Conservation (phyloP, 768 basidiomycete genomes). For the Phlebiopsis flavidoalba region DNA sequence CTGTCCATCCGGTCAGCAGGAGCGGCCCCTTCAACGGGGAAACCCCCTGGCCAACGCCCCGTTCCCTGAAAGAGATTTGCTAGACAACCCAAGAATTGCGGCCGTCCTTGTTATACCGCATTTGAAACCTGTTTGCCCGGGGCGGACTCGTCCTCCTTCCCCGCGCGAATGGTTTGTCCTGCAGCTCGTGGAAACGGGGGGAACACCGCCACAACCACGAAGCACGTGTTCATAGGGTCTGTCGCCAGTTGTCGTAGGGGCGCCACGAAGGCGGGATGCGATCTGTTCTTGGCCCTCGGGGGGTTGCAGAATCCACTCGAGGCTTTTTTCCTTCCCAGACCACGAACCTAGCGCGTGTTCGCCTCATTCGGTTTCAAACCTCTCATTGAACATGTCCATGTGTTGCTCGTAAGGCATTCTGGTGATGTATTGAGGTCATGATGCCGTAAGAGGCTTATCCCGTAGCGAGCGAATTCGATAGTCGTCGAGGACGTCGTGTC, state of each 20-base stretch:
- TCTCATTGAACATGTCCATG: background rate
- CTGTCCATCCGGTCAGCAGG: too few relatives aligned
- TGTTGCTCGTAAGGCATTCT: background rate
- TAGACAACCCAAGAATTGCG: background rate
- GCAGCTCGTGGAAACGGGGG: background rate
- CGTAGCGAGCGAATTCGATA: constrained; percentile 10
- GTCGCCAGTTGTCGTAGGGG: background rate
- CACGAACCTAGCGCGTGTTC: background rate
- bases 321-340: background rate
- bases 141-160: background rate
- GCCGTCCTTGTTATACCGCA: background rate
- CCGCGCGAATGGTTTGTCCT: background rate
- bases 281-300: background rate
- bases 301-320: background rate
- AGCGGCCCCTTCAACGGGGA: background rate
- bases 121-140: too few relatives aligned
- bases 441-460: constrained; percentile 8
- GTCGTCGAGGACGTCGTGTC: constrained; percentile 9
- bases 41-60: background rate
- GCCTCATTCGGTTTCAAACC: background rate
- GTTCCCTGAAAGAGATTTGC: too few relatives aligned
- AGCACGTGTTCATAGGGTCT: background rate
- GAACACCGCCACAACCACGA: too few relatives aligned
- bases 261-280: background rate
- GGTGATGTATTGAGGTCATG: background rate